These are phyloP conservation scores for Tylopilus felleus DNA, from an alignment of 768 basidiomycete species.

Conservation along the genomic window DNA sequence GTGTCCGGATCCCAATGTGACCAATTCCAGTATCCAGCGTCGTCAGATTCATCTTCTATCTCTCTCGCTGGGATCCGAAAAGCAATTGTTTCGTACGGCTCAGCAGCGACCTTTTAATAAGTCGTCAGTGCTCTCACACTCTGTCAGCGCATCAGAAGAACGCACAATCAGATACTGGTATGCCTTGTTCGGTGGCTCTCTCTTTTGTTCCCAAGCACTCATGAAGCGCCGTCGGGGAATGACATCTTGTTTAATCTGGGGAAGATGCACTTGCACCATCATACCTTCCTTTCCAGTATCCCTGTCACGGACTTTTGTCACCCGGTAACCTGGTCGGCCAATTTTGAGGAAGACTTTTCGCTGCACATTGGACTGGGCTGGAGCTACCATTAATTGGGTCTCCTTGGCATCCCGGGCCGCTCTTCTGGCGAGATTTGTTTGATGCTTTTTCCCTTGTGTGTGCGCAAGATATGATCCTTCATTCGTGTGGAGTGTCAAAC, in stretches of 20 bases:
- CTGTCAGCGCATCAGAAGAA: constrained; percentile 15
- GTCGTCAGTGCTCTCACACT: constrained; percentile 27
- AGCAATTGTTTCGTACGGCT: constrained; percentile 98
- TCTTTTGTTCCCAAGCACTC: constrained; percentile 97
- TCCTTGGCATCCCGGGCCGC: constrained; percentile 98
- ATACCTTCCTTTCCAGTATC: constrained; percentile 92
- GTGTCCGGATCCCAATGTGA: constrained; percentile 99
- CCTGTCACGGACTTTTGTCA: constrained; percentile 93
- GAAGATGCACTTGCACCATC: constrained; percentile 95
- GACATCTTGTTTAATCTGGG: constrained; percentile 86
- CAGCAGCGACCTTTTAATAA: constrained; percentile 83
- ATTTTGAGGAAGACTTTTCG: constrained; percentile 97
- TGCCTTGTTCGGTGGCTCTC: constrained; percentile 91
- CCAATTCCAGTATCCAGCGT: constrained; percentile 93
- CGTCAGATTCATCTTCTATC: constrained; percentile 92
- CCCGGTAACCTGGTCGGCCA: constrained; percentile 90
- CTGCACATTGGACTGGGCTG: constrained; percentile 72
- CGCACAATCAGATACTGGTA: constrained; percentile 97
- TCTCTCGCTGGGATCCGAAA: constrained; percentile 97
- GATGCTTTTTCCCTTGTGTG: constrained; percentile 99
- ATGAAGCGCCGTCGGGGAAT: constrained; percentile 88
- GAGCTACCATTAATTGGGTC: constrained; percentile 84
- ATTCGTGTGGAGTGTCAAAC: constrained; percentile 97
- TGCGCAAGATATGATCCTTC: constrained; percentile 99
- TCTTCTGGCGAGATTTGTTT: constrained; percentile 95